Evolutionary conservation across 192 early-diverging fungal species (phyloP).

Genomic region (Backusella sp.): DNA sequence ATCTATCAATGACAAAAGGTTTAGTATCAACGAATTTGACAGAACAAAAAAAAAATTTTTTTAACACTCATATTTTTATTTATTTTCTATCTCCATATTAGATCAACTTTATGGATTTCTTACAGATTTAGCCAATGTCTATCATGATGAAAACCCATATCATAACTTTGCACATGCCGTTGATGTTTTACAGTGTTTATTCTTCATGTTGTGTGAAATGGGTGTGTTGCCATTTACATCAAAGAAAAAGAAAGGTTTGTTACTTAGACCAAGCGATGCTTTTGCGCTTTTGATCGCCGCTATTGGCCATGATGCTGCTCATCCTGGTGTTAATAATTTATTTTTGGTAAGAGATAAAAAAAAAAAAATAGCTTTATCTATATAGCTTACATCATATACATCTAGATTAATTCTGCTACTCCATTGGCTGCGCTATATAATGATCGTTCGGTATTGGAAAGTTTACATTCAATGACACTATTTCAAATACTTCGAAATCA

Average conservation of each 20-base stretch:
- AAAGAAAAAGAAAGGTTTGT: constrained; percentile 29
- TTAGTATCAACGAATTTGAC: constrained; percentile 12
- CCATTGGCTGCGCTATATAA: constrained; percentile 92
- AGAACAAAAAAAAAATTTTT: not conserved
- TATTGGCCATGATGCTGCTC: constrained; percentile 81
- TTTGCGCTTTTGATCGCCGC: constrained; percentile 73
- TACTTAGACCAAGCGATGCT: constrained; percentile 52
- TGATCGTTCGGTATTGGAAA: constrained; percentile 90
- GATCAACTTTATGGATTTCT: constrained; percentile 53
- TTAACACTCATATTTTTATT: not conserved
- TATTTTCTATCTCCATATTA: constrained; percentile 9
- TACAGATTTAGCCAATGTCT: constrained; percentile 50
- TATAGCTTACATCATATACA: too few relatives aligned
- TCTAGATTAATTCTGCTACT: constrained; percentile 64
- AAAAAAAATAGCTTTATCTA: too few relatives aligned
- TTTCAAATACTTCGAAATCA: constrained; percentile 63
- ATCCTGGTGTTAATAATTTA: constrained; percentile 93
- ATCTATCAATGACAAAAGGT: constrained; percentile 55
- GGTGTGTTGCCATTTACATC: constrained; percentile 44
- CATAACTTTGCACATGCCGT: constrained; percentile 96
- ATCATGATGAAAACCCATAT: constrained; percentile 75
- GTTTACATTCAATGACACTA: constrained; percentile 82
- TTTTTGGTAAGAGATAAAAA: constrained; percentile 60
- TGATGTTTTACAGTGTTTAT: constrained; percentile 88
- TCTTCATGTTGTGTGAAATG: constrained; percentile 73